A percentile compares a stretch with the other conserved stretches of the same genome.
Evolutionary conservation across 495 filamentous ascomycete genomes (phyloP).

Genomic region (Neurospora sp.): DNA sequence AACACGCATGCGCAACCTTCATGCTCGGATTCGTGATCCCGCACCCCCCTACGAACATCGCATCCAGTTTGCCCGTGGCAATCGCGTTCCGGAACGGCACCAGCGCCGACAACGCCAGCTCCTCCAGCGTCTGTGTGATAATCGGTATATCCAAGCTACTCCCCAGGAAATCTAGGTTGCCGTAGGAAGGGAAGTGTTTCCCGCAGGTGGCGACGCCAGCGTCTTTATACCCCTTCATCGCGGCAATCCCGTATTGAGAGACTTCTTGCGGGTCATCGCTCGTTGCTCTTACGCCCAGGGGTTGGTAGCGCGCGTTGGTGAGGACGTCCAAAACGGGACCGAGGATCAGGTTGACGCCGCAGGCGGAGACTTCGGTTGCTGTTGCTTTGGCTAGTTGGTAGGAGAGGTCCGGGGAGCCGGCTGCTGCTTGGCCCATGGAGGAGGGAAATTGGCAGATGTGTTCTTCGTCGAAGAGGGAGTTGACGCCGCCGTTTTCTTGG

Average conservation of each 20-base stretch:
- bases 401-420: conserved; percentile 50
- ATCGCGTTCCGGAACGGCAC: conserved; percentile 85
- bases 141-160: conserved; percentile 80
- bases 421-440: conserved; percentile 83
- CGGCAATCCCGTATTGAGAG: conserved; percentile 75
- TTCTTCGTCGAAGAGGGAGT: conserved; percentile 84
- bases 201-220: conserved; percentile 76
- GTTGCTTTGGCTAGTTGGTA: conserved; percentile 80
- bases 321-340: conserved; percentile 85
- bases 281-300: conserved; percentile 69
- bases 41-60: conserved; percentile 88
- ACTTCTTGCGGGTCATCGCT: conserved; percentile 87
- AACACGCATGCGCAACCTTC: conserved; percentile 85
- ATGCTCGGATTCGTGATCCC: conserved; percentile 78
- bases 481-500: conserved; percentile 92
- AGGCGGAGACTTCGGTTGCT: conserved; percentile 72
- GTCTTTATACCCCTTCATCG: conserved; percentile 82
- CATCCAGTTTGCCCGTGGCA: conserved; percentile 62
- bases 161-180: conserved; percentile 83
- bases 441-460: conserved; percentile 87
- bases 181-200: conserved; percentile 89
- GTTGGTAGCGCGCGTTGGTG: conserved; percentile 80
- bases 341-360: conserved; percentile 84
- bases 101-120: conserved; percentile 71
- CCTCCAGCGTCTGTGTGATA: conserved; percentile 83